phyloP scores from a whole-genome alignment of 1,284 basidiomycete species.

The Naganishia sp. region DNA sequence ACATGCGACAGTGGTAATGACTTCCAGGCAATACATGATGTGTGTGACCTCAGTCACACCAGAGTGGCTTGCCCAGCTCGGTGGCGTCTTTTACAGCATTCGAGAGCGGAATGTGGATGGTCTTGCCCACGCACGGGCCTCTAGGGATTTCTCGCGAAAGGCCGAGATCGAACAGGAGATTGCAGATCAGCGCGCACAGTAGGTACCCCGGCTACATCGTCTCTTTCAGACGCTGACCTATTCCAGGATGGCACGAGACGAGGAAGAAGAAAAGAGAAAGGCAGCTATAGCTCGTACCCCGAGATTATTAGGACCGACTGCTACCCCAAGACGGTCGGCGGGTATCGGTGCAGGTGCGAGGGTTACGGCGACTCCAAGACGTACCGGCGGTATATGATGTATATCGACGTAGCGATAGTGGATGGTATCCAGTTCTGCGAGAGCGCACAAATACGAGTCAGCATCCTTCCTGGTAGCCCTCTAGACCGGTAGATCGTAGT shows the following conservation, averaged over 20 bases:
- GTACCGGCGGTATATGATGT: conserved; percentile 55
- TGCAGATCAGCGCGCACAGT: conserved; percentile 82
- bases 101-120: conserved; percentile 94
- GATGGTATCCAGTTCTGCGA: neutral
- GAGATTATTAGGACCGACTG: conserved; percentile 73
- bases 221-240: neutral
- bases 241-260: conserved; percentile 49
- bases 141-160: conserved; percentile 83
- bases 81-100: conserved; percentile 91
- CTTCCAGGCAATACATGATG: conserved; percentile 93
- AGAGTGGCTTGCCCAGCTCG: conserved; percentile 91
- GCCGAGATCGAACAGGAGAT: conserved; percentile 85
- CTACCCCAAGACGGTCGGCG: conserved; percentile 68
- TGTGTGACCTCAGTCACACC: conserved; percentile 93
- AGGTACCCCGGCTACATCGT: conserved; percentile 49
- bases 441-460: no score
- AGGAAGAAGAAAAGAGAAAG: conserved; percentile 65
- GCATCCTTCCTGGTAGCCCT: no score
- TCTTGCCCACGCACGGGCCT: conserved; percentile 65
- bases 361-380: conserved; percentile 56
- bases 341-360: conserved; percentile 64
- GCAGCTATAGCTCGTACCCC: conserved; percentile 65
- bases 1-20: conserved; percentile 66
- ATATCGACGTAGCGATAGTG: conserved; percentile 26
- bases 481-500: no score